Evolutionary conservation across 495 filamentous ascomycete genomes (phyloP), one percentile per base, ranked within the genome.

Genomic region (Aspergillus bridgeri): DNA sequence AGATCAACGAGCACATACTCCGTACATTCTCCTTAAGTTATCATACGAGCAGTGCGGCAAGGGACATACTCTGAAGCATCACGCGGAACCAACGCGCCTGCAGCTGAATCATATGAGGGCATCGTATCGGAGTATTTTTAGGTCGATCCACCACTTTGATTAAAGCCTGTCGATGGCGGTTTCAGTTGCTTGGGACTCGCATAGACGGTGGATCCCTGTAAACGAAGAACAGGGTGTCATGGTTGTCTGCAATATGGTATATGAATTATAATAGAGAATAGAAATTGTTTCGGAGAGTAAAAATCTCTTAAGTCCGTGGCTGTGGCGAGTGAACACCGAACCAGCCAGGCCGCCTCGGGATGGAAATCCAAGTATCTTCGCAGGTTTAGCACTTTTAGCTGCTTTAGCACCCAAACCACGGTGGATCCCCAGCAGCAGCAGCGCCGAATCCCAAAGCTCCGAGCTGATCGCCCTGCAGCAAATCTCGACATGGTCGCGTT

Each of bases 401-500:
- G n/a, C n/a, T n/a, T n/a, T 13, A 15, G 13, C 33, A 15, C 33
- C 27, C 27, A 7, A 29, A 29, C 6, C 1, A 6, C 27, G 27
- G 33, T 38, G 33, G 33, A 15, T 0, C 33, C 33, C 33, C 33
- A 9, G 33, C 33, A 38, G 33, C 7, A 38, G 33, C 33, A 15
- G 33, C 9, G 17, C 33, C 33, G 9, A 38, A 33, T 33, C 15
- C 29, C 17, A 51, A 33, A 42, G 54, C 4, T 9, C 29, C 8
- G 5, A 33, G 17, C 33, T 38, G 33, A 51, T 45, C 57, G 53
- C 62, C 45, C 53, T 60, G 54, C 51, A 50, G 56, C 58, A 56
- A 60, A 60, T 45, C 48, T 54, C 38, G 47, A 43, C 17, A 33
- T 48, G 50, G 55, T 53, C 48, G 25, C 54, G 51, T 48, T 29